Evolutionary conservation across 345 rosid species (phyloP).

Genomic region (Pistacia atlantica): DNA sequence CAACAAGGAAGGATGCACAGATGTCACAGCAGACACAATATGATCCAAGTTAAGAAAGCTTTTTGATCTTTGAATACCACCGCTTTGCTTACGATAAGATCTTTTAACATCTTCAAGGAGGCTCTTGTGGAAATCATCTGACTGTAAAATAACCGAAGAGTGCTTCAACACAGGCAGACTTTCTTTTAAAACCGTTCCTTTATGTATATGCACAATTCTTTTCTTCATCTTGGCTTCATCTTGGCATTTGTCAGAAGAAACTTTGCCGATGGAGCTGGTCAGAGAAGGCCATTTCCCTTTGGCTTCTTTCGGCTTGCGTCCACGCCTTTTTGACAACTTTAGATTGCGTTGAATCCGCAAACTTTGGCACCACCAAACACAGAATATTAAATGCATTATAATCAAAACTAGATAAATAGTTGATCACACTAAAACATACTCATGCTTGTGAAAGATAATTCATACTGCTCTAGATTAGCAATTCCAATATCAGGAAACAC

Average conservation of each 20-base stretch:
- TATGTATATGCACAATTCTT: slow-evolving; percentile 67
- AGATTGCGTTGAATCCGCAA: slow-evolving; percentile 20
- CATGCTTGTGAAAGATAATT: neutral
- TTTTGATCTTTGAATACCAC: neutral
- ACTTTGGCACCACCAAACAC: slow-evolving; percentile 51
- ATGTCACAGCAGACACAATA: slow-evolving; percentile 40
- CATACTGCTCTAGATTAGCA: neutral
- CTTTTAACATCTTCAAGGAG: slow-evolving; percentile 32
- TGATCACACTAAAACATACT: neutral
- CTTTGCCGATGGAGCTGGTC: slow-evolving; percentile 36
- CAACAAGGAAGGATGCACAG: slow-evolving; percentile 68
- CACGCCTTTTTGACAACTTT: slow-evolving; percentile 24
- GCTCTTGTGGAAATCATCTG: slow-evolving; percentile 43
- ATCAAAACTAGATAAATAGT: too few species aligned
- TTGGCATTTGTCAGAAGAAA: slow-evolving; percentile 14
- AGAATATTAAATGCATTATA: slow-evolving; percentile 38
- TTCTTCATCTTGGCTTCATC: slow-evolving; percentile 5
- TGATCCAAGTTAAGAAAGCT: slow-evolving; percentile 29
- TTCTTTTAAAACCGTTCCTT: slow-evolving; percentile 56
- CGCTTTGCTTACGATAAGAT: too few species aligned
- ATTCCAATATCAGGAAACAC: neutral
- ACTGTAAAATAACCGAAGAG: slow-evolving; percentile 53
- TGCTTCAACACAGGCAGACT: slow-evolving; percentile 69
- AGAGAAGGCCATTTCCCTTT: slow-evolving; percentile 35
- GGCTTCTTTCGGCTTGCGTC: slow-evolving; percentile 21